These are phyloP conservation scores for Mycena leptocephala DNA, from an alignment of 768 basidiomycete genomes.

Conservation along the genomic window DNA sequence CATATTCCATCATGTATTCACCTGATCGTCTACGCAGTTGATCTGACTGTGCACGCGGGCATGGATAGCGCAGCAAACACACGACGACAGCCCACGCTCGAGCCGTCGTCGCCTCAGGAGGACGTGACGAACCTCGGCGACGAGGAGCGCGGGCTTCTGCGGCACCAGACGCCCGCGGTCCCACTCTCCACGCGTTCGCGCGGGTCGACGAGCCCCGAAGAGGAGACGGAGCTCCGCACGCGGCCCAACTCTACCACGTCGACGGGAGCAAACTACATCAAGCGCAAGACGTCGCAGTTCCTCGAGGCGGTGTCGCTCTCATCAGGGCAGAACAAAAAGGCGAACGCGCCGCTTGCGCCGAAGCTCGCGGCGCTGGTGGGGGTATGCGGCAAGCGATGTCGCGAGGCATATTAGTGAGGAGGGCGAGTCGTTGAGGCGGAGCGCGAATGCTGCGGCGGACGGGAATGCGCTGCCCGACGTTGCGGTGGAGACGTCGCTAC, in stretches of 20 bases:
- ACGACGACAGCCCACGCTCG: slow-evolving; percentile 59
- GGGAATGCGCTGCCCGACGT: slow-evolving; percentile 76
- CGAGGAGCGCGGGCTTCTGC: slow-evolving; percentile 77
- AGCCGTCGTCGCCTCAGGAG: slow-evolving; percentile 53
- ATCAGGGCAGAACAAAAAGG: slow-evolving; percentile 40
- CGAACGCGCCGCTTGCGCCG: slow-evolving; percentile 61
- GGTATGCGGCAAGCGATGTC: slow-evolving; percentile 77
- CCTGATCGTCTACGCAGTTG: too few species aligned
- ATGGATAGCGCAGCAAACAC: slow-evolving; percentile 50
- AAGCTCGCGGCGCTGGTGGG: slow-evolving; percentile 82
- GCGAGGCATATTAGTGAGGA: slow-evolving; percentile 76
- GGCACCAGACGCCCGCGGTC: slow-evolving; percentile 41
- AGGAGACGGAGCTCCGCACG: slow-evolving; percentile 70
- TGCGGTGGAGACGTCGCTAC: slow-evolving; percentile 74
- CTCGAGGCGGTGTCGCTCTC: slow-evolving; percentile 68
- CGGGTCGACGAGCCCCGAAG: slow-evolving; percentile 51
- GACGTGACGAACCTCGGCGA: slow-evolving; percentile 67
- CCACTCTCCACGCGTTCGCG: slow-evolving; percentile 59
- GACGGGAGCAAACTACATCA: slow-evolving; percentile 63
- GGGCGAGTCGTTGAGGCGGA: slow-evolving; percentile 62
- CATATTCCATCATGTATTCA: too few species aligned
- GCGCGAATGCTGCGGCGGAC: slow-evolving; percentile 43
- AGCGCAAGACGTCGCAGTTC: slow-evolving; percentile 82
- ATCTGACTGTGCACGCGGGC: slow-evolving; percentile 63
- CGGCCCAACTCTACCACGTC: slow-evolving; percentile 59